Evolutionary conservation across 306 rosid genomes (phyloP).

Genomic region (Acmispon strigosus): DNA sequence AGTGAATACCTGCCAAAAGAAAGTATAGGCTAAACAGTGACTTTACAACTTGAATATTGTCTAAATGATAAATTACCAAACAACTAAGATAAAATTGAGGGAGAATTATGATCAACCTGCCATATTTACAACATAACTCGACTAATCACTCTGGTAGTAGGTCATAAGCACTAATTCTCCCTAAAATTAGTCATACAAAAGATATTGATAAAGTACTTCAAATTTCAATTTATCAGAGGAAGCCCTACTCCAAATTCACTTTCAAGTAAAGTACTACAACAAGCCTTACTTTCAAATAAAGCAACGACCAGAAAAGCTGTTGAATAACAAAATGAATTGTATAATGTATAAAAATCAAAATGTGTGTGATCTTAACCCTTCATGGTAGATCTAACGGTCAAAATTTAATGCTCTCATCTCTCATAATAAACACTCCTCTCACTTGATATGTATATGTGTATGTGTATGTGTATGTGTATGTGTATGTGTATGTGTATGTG

Average conservation of each 20-base stretch:
- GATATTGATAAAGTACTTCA: slow-evolving; percentile 9
- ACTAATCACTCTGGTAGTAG: not conserved
- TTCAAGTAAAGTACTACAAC: not conserved
- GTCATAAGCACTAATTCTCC: not conserved
- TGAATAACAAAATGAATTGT: not conserved
- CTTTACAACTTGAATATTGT: slow-evolving; percentile 7
- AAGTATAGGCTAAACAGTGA: slow-evolving; percentile 20
- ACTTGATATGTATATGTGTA: no score
- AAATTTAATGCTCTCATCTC: no score
- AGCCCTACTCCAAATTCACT: not conserved
- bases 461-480: no score
- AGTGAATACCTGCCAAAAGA: slow-evolving; percentile 79
- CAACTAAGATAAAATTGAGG: slow-evolving; percentile 1
- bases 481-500: no score
- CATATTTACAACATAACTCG: not conserved
- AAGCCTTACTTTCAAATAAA: no score
- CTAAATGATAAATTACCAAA: slow-evolving; percentile 16
- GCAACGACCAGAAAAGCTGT: not conserved
- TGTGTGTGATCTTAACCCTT: no score
- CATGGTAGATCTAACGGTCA: no score
- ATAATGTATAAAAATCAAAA: not conserved
- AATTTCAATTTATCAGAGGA: not conserved
- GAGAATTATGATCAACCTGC: slow-evolving; percentile 10
- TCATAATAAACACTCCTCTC: no score
- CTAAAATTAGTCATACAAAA: no score